Base-by-base conservation (phyloP, 2,329 filamentous ascomycete genomes). In the Berkeleyomyces basicola region DNA sequence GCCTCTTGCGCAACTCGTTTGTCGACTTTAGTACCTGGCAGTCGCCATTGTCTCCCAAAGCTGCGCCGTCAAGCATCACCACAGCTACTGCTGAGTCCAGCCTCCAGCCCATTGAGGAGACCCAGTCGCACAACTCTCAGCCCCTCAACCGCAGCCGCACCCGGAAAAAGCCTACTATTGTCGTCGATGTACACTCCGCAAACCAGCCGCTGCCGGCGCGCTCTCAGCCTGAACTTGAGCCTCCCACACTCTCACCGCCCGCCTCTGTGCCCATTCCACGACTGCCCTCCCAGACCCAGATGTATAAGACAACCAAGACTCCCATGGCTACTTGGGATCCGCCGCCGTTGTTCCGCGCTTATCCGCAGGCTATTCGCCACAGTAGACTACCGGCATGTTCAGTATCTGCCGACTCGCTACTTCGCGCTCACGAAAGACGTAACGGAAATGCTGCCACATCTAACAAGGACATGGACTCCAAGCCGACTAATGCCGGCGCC, bases 301-400 rank as follows among this genome's bases (percentile, higher is more conserved):
- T 62, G 73, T 72, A 37, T 69, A 64, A 59, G 40, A 53, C 59
- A n/a, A 47, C 43, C 23, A 64, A 62, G 46, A 36, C 51, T 14
- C 44, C 72, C 3, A 66, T 77, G 33, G 71, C 74, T 3, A 72
- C 73, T 10, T 88, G 84, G 84, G 80, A 82, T 63, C 81, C 85
- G 14, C 88, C 89, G 5, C 88, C 90, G 1, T 75, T 96, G 10
- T 95, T 91, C 71, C 87, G 95, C 71, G 90, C 88, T 10, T 95
- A 90, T 70, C 86, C 88, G 0, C 90, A 95, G 72, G 84, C 89
- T 2, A 80, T 89, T 67, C 90, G 87, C 69, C 82, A 93, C 71
- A 84, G 82, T 9, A 83, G 80, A 14, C 76, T 95, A 2, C 80
- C 84, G 36, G 80, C 86, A 14, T 85, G 86, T 44, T 81, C 79